Percentiles rank a stretch among this genome's conserved stretches.
phyloP scores from a whole-genome alignment of 176 grass and related monocot genomes.

The Alopecurus myosuroides region DNA sequence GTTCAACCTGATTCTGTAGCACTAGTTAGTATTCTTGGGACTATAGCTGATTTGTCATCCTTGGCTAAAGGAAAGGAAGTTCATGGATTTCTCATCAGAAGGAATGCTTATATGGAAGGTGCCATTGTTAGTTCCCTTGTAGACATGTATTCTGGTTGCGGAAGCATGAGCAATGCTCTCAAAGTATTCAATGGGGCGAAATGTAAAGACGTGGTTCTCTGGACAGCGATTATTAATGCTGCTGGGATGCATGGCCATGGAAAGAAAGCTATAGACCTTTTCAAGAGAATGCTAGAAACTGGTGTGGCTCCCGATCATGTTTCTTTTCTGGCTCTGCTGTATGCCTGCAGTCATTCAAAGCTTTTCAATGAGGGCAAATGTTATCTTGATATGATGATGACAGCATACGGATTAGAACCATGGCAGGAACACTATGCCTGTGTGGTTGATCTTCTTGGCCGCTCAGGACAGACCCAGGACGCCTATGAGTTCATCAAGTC shows the following conservation, averaged over 20 bases:
- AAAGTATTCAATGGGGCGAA: conserved; percentile 38
- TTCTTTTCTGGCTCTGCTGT: conserved; percentile 63
- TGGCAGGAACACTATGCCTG: conserved; percentile 85
- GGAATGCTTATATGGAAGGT: conserved; percentile 40
- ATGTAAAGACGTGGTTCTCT: conserved; percentile 65
- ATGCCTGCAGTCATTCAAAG: conserved; percentile 85
- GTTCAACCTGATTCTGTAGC: conserved; percentile 67
- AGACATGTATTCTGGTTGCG: conserved; percentile 85
- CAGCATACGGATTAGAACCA: conserved; percentile 49
- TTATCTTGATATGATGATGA: conserved; percentile 71
- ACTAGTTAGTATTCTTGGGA: conserved; percentile 55
- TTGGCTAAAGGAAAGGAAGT: conserved; percentile 80
- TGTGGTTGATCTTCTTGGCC: conserved; percentile 79
- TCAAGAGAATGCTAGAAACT: conserved; percentile 43
- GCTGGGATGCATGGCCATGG: conserved; percentile 78
- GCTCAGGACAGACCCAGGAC: conserved; percentile 53
- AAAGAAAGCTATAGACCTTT: conserved; percentile 58
- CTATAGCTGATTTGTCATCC: conserved; percentile 52
- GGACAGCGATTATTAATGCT: conserved; percentile 79
- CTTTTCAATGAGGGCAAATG: conserved; percentile 53
- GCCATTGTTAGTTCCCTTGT: conserved; percentile 57
- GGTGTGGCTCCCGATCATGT: conserved; percentile 74
- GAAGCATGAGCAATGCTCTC: conserved; percentile 46
- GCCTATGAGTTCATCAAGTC: conserved; percentile 68
- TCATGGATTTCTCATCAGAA: conserved; percentile 76